Base-by-base conservation (phyloP, 2,329 filamentous ascomycete species). In the Cytospora piceicola region DNA sequence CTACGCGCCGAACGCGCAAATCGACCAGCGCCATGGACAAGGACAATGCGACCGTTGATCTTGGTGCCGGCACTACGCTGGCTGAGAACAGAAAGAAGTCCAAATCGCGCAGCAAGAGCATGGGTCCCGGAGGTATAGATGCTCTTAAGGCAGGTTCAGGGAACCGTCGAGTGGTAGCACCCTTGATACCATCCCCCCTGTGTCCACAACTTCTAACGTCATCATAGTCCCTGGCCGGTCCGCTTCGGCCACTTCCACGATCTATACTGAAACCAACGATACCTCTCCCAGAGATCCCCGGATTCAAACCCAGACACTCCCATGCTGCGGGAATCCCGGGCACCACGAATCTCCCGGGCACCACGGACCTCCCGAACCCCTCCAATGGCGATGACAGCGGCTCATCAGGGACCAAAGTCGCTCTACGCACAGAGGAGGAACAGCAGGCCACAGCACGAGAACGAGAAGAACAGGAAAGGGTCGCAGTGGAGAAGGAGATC, bases 111-210 rank as follows among this genome's bases (percentile, higher is more conserved):
- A 97, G 94, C 79, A 98, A 97, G 82, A 98, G 94, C 79, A 89
- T 99, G 71, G 95, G 95, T 2, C 94, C 95, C 20, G 95, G 94
- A 59, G 93, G 94, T 30, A 79, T 97, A 55, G 93, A 96, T 81
- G 89, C 90, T 65, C 83, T 96, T 63, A 93, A 90, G 76, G 85
- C 90, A 73, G 86, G 85, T 54, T 86, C 83, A 73, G 92, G 91
- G 39, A 96, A 96, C 76, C 83, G 91, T 72, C 87, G 91, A 77
- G 91, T 93, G 80, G 93, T 95, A 74, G 82, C 71, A 66, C 51
- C 54, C 53, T 61, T 30, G 61, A 59, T 61, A 30, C 14, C 39
- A n/a, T 27, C 78, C 71, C 78, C 71, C 78, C 77, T 2, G 78
- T 81, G 56, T 56, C 62, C 52, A 66, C 52, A 30, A 30, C 68